phyloP scores from a whole-genome alignment of 148 eudicot species.

The Amaranthus hypochondriacus region DNA sequence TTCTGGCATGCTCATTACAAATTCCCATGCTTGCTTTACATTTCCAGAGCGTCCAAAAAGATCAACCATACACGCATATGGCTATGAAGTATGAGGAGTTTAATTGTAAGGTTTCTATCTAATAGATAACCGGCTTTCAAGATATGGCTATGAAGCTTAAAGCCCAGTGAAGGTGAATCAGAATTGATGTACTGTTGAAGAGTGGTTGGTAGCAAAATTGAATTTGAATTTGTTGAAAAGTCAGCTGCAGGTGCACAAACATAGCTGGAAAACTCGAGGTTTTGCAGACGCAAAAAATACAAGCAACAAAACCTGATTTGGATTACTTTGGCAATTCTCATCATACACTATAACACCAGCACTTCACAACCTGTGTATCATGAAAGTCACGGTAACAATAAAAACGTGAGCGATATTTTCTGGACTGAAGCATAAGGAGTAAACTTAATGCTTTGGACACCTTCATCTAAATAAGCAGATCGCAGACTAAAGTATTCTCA shows the following conservation, averaged over 20 bases:
- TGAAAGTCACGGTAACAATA: not conserved
- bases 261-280: conserved; percentile 6
- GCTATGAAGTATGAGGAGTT: conserved; percentile 67
- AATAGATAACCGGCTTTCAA: conserved; percentile 59
- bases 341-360: conserved; percentile 19
- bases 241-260: conserved; percentile 16
- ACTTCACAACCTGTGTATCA: conserved; percentile 8
- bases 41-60: conserved; percentile 77
- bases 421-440: too few species aligned
- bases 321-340: conserved; percentile 36
- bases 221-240: conserved; percentile 25
- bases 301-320: conserved; percentile 27
- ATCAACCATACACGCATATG: conserved; percentile 93
- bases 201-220: conserved; percentile 37
- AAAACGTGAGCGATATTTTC: not conserved
- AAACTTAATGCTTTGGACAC: not conserved
- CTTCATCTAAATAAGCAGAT: too few species aligned
- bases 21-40: conserved; percentile 55
- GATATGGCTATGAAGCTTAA: conserved; percentile 72
- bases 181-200: conserved; percentile 69
- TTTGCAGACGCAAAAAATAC: conserved; percentile 20
- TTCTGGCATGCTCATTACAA: conserved; percentile 64
- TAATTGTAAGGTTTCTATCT: conserved; percentile 59
- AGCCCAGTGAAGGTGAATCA: conserved; percentile 65
- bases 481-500: too few species aligned